Base-by-base conservation (phyloP, 139 green algal species). In the Trebouxia sp. region DNA sequence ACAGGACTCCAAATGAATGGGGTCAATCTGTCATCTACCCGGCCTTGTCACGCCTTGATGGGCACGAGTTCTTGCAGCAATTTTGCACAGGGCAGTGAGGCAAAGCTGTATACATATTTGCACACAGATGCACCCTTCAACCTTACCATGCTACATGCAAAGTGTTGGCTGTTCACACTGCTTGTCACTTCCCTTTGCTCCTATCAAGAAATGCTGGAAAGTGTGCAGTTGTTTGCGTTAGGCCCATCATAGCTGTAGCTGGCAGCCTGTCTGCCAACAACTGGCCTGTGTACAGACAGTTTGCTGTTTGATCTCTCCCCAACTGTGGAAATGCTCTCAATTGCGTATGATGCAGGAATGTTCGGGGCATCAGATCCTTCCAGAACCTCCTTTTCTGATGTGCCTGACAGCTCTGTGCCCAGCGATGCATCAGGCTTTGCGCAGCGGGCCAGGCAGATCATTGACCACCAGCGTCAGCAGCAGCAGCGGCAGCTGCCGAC, bases 341-440 rank as follows among this genome's bases (percentile, higher is more conserved):
- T 0, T 37, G 6, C 20, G 22, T 22, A 47, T 47, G 35, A 58
- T 45, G 6, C 20, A 41, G 42, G 42, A 11, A 14, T 48, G n/a
- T 77, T 77, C n/a, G 62, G 62, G 0, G 26, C 41, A 37, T 77
- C 69, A 77, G 69, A 55, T 1, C 69, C 38, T 37, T 77, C 69
- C 35, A 56, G 69, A 14, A 53, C 43, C 20, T 77, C 69, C 69
- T 53, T 77, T 24, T 77, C 56, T 39, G 22, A 69, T 38, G 56
- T 30, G 22, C 20, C 62, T 12, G 69, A 30, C 41, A 56, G 69
- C 41, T 77, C 69, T 8, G 26, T 77, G 41, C 69, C 69, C 41
- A 77, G 69, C 41, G 43, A 53, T 53, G 69, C 69, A 12, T 77
- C 69, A 37, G 41, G 43, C 42, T 77, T 77, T 55, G 69, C 41